Percentiles rank a stretch among this genome's conserved stretches.
These are phyloP conservation scores for Chaetomium fimeti DNA, from an alignment of 495 filamentous ascomycete genomes.

Conservation along the genomic window DNA sequence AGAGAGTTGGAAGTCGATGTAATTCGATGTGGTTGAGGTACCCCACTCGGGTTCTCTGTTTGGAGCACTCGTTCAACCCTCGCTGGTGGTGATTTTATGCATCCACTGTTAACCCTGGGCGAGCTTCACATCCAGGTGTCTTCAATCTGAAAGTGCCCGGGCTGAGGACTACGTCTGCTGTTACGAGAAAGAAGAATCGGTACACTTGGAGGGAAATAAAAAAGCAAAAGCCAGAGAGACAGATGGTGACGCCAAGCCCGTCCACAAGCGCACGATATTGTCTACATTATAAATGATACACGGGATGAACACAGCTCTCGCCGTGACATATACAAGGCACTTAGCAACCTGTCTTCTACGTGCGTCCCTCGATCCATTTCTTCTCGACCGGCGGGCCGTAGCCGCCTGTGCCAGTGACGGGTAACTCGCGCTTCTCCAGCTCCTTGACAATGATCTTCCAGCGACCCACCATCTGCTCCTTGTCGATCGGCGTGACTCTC, in stretches of 20 bases:
- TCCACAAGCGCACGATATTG: slow-evolving; percentile 8
- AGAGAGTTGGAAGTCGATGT: background rate
- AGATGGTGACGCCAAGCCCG: no score
- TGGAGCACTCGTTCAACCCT: background rate
- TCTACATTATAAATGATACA: slow-evolving; percentile 32
- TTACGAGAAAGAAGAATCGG: no score
- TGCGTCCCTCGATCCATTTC: slow-evolving; percentile 31
- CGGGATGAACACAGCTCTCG: background rate
- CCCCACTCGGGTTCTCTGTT: background rate
- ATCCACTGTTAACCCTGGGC: slow-evolving; percentile 4
- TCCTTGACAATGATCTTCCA: slow-evolving; percentile 81
- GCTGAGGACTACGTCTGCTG: no score
- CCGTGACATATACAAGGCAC: slow-evolving; percentile 6
- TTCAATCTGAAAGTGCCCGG: no score
- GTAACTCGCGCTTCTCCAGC: slow-evolving; percentile 61
- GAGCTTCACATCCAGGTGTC: background rate
- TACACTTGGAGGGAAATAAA: background rate
- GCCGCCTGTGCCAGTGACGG: slow-evolving; percentile 41
- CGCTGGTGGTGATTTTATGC: background rate
- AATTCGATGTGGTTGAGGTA: background rate
- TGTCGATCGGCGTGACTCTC: slow-evolving; percentile 63
- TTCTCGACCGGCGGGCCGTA: slow-evolving; percentile 32
- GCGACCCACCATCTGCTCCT: slow-evolving; percentile 73
- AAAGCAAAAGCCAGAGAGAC: background rate
- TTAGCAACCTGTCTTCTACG: slow-evolving; percentile 9